These are phyloP conservation scores for Acorus calamus DNA, from an alignment of 106 monocot species.

Conservation along the genomic window DNA sequence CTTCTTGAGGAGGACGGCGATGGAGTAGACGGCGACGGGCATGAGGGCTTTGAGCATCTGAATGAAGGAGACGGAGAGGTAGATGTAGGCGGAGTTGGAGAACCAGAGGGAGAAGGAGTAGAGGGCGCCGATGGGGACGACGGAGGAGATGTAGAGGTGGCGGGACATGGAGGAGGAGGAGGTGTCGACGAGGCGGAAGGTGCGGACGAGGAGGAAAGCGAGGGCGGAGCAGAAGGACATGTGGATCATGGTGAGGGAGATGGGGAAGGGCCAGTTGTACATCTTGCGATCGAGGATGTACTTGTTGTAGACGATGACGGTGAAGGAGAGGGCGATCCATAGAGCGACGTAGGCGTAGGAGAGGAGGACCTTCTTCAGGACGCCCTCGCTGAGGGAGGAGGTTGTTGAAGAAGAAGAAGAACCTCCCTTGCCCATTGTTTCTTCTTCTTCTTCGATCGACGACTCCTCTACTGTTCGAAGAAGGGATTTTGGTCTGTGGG, in stretches of 20 bases:
- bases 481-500: too few relatives aligned
- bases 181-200: constrained; percentile 15
- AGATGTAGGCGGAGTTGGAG: constrained; percentile 45
- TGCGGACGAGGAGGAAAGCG: constrained; percentile 17
- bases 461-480: too few relatives aligned
- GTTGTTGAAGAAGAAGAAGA: too few relatives aligned
- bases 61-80: constrained; percentile 38
- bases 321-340: constrained; percentile 31
- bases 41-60: constrained; percentile 43
- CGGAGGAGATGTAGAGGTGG: constrained; percentile 29
- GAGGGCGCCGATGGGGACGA: constrained; percentile 37
- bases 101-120: constrained; percentile 46
- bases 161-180: constrained; percentile 24
- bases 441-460: neutral
- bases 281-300: constrained; percentile 26
- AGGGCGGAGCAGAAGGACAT: constrained; percentile 28
- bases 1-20: constrained; percentile 37
- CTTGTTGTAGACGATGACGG: constrained; percentile 30
- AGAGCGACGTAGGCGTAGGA: constrained; percentile 24
- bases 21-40: constrained; percentile 46
- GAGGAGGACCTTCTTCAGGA: constrained; percentile 14
- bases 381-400: constrained; percentile 5
- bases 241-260: constrained; percentile 25
- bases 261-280: constrained; percentile 30
- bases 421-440: neutral